Conservation (phyloP, 2,329 filamentous ascomycete genomes). For the Onygenales sp. region DNA sequence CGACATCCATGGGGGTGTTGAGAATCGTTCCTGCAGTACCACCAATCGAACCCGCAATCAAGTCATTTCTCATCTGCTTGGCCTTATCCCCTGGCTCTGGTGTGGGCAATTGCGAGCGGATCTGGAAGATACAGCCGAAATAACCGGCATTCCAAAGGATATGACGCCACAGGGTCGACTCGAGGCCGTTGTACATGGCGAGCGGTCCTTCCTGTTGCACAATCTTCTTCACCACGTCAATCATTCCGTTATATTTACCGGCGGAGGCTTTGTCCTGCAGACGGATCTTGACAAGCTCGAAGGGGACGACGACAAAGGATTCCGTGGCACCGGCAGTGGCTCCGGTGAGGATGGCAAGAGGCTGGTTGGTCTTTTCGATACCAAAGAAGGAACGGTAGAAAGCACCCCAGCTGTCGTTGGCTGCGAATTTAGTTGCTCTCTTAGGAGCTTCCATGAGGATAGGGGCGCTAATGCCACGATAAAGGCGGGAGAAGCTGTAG, state of each 20-base stretch:
- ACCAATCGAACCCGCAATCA: slow-evolving; percentile 77
- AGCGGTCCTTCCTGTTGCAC: slow-evolving; percentile 73
- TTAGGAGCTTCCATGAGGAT: slow-evolving; percentile 98
- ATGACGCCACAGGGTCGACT: slow-evolving; percentile 95
- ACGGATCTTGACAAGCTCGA: slow-evolving; percentile 97
- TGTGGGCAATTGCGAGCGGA: slow-evolving; percentile 71
- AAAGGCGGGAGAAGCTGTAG: slow-evolving; percentile 70
- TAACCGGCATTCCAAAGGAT: slow-evolving; percentile 90
- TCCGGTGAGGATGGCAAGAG: slow-evolving; percentile 83
- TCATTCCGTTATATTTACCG: slow-evolving; percentile 53
- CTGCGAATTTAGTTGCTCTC: slow-evolving; percentile 95
- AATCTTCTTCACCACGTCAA: slow-evolving; percentile 53
- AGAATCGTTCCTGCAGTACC: slow-evolving; percentile 84
- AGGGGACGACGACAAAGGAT: slow-evolving; percentile 92
- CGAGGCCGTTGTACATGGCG: slow-evolving; percentile 91
- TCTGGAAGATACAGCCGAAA: slow-evolving; percentile 98
- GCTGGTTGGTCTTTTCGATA: slow-evolving; percentile 78
- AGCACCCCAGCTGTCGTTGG: slow-evolving; percentile 97
- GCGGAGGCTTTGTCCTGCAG: slow-evolving; percentile 92
- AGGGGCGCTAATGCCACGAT: slow-evolving; percentile 89
- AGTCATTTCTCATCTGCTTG: slow-evolving; percentile 73
- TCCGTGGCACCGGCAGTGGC: slow-evolving; percentile 93
- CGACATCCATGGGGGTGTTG: slow-evolving; percentile 94
- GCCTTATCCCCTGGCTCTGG: slow-evolving; percentile 62
- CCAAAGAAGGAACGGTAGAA: slow-evolving; percentile 86